Conservation (phyloP, 108 stramenopile species). For the Chaetoceros tenuissimus region DNA sequence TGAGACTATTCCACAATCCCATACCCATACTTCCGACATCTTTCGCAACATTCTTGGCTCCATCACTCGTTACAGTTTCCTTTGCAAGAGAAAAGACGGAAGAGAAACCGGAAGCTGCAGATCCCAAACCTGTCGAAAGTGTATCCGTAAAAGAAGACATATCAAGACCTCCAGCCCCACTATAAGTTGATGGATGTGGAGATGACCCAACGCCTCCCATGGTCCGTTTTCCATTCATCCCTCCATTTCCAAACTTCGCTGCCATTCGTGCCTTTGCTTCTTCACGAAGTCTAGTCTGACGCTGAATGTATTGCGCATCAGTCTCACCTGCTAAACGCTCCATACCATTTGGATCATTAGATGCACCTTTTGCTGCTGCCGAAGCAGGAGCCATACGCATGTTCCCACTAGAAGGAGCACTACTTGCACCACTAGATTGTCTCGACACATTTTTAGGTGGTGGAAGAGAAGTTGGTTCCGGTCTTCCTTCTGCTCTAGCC, state of each 20-base stretch:
- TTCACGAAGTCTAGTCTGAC: slow-evolving; percentile 83
- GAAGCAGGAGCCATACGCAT: slow-evolving; percentile 4
- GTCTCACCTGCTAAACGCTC: slow-evolving; percentile 85
- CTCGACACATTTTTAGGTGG: slow-evolving; percentile 8
- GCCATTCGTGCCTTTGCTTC: slow-evolving; percentile 82
- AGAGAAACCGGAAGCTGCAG: slow-evolving; percentile 14
- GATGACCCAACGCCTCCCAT: slow-evolving; percentile 49
- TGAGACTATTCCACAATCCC: neutral
- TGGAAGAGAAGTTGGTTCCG: slow-evolving; percentile 67
- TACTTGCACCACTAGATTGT: neutral
- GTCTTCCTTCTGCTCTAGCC: slow-evolving; percentile 70
- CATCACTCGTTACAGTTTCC: neutral
- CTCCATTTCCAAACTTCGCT: slow-evolving; percentile 65
- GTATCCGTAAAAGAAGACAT: neutral
- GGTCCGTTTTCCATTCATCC: slow-evolving; percentile 7
- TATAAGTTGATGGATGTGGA: neutral
- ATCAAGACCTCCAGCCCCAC: slow-evolving; percentile 7
- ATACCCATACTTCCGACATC: neutral
- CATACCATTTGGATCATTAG: slow-evolving; percentile 77
- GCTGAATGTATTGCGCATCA: slow-evolving; percentile 82
- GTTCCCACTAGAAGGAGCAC: slow-evolving; percentile 4
- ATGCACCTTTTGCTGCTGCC: slow-evolving; percentile 12
- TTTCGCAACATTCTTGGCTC: neutral
- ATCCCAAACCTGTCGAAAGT: slow-evolving; percentile 34
- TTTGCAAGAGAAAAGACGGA: slow-evolving; percentile 1